Evolutionary conservation across 768 basidiomycete genomes (phyloP), one percentile per base, ranked within the genome.

Genomic region (Plicaturopsis crispa): DNA sequence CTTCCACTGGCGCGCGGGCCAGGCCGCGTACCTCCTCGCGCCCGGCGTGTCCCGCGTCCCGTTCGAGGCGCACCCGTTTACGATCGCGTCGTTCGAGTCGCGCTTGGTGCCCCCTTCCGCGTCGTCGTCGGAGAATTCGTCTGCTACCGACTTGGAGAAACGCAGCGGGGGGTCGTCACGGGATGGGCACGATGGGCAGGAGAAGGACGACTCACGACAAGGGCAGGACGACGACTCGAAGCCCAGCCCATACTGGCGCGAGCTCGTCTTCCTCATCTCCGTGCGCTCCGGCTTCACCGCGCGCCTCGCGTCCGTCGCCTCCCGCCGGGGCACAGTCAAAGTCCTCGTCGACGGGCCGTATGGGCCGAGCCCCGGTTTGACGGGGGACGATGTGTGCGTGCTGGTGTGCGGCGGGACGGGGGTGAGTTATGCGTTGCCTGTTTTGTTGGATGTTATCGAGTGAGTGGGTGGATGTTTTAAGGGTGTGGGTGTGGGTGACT

Each of bases 291-390:
- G 84, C 0, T 76, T 82, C 50, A 84, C 82, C 3, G 65, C 62
- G 47, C 61, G 66, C 0, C 56, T 80, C 12, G 50, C 55, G 10
- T 28, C 26, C 33, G 53, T 39, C 2, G 67, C 63, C 2, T 39
- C 36, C 12, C n/a, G n/a, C n/a, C n/a, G n/a, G n/a, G n/a, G n/a
- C n/a, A n/a, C n/a, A n/a, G n/a, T n/a, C n/a, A n/a, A n/a, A n/a
- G 67, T 73, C 10, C 64, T 75, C 26, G 45, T 84, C 1, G 81
- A 83, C 24, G 78, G 78, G 3, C 78, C 78, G 6, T 80, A 79
- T 41, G 69, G 76, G 4, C 47, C 51, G 1, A 60, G 67, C 0
- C 70, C 70, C 0, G 50, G 60, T 26, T 47, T 77, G 34, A 47
- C 47, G 3, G 52, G 55, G 2, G 73, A 63, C 35, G 64, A 71